Conservation (phyloP, 768 basidiomycete species). For the Podaxis mareebaensis region DNA sequence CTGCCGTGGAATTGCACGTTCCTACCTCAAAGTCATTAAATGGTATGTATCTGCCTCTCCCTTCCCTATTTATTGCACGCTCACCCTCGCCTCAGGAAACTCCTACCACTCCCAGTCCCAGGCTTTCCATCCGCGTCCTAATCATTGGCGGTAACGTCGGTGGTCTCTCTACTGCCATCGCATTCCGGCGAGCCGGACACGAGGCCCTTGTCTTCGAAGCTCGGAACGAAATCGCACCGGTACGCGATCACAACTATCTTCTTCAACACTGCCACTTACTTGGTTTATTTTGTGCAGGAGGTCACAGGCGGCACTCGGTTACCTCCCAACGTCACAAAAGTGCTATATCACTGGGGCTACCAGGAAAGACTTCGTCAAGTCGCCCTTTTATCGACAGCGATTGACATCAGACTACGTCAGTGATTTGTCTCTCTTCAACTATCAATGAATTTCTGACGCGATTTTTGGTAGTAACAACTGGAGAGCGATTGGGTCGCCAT, state of each 20-base stretch:
- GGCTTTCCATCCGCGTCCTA: constrained; percentile 31
- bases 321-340: constrained; percentile 57
- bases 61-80: not conserved
- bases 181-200: constrained; percentile 55
- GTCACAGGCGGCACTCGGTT: constrained; percentile 31
- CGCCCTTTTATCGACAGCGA: constrained; percentile 24
- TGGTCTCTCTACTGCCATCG: constrained; percentile 55
- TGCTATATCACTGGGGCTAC: constrained; percentile 58
- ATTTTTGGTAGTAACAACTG: constrained; percentile 43
- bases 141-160: constrained; percentile 47
- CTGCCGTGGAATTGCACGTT: not conserved
- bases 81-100: not conserved
- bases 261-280: not conserved
- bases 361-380: constrained; percentile 25
- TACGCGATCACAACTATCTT: not conserved
- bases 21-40: not conserved
- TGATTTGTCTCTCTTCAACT: constrained; percentile 2
- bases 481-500: constrained; percentile 48
- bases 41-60: not conserved
- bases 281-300: constrained; percentile 12
- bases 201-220: constrained; percentile 52
- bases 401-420: constrained; percentile 24
- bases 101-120: not conserved
- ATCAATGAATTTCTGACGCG: not conserved
- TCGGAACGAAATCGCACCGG: constrained; percentile 8